These are phyloP conservation scores for Apiospora phragmitis DNA, from an alignment of 2,329 filamentous ascomycete genomes.

Conservation along the genomic window DNA sequence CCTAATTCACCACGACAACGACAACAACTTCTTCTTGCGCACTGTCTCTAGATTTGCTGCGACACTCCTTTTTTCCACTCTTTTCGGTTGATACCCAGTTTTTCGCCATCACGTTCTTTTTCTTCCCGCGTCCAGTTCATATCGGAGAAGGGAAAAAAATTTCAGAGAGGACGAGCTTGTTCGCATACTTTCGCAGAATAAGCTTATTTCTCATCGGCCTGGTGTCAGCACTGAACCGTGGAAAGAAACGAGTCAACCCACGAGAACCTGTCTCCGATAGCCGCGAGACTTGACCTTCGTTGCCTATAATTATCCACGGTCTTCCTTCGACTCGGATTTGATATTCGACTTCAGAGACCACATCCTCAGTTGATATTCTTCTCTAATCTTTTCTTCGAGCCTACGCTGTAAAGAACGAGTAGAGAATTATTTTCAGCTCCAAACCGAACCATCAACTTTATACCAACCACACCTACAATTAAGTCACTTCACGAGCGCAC, in stretches of 20 bases:
- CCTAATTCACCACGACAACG: not conserved
- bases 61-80: conserved; percentile 9
- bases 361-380: conserved; percentile 1
- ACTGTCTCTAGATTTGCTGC: conserved; percentile 3
- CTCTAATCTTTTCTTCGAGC: not conserved
- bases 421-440: not conserved
- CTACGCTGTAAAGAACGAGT: not conserved
- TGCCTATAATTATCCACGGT: not conserved
- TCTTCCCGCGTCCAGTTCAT: not conserved
- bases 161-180: not conserved
- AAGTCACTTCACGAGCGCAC: not conserved
- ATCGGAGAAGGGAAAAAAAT: not conserved
- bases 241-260: not conserved
- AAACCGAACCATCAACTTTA: not conserved
- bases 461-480: not conserved
- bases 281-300: not conserved
- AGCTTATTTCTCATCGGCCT: not conserved
- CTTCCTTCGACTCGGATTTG: conserved; percentile 9
- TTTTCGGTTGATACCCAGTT: conserved; percentile 9
- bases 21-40: not conserved
- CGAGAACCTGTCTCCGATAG: conserved; percentile 5
- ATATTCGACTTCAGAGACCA: conserved; percentile 9
- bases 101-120: conserved; percentile 12
- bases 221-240: conserved; percentile 6
- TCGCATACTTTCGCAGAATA: conserved; percentile 9